Percentiles rank a stretch among this genome's conserved stretches.
These are phyloP conservation scores for Neurospora sp. DNA, from an alignment of 495 filamentous ascomycete species.

Conservation along the genomic window DNA sequence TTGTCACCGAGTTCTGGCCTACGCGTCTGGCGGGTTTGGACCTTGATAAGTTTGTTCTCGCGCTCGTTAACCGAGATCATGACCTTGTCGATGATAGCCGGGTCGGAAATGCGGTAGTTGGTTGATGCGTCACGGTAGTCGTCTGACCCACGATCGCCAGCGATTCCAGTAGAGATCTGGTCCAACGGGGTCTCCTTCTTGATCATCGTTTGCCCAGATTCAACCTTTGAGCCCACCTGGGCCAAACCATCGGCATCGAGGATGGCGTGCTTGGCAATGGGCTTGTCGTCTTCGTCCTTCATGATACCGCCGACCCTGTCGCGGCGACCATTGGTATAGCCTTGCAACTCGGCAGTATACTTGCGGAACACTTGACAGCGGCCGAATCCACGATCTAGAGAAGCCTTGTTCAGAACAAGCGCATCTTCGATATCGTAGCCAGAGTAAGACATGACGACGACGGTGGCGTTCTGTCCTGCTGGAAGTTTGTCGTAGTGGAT, in stretches of 20 bases:
- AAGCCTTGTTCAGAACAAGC: constrained; percentile 91
- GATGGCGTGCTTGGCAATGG: constrained; percentile 61
- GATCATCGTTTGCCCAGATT: constrained; percentile 69
- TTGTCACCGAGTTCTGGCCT: constrained; percentile 94
- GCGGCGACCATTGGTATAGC: constrained; percentile 67
- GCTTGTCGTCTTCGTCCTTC: constrained; percentile 39
- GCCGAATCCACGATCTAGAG: constrained; percentile 86
- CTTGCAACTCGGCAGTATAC: constrained; percentile 65
- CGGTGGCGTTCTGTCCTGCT: constrained; percentile 90
- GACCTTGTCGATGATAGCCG: constrained; percentile 86
- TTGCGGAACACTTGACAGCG: constrained; percentile 93
- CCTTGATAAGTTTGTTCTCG: constrained; percentile 74
- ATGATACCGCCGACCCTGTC: constrained; percentile 61
- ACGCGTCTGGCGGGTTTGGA: constrained; percentile 85
- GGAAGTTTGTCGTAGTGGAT: constrained; percentile 96
- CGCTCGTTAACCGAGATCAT: constrained; percentile 79
- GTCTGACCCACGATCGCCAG: constrained; percentile 51
- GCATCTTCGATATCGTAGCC: constrained; percentile 99
- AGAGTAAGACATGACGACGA: constrained; percentile 98
- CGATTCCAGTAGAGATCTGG: constrained; percentile 51
- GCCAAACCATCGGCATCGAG: constrained; percentile 76
- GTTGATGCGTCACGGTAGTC: constrained; percentile 59
- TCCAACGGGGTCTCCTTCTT: constrained; percentile 77
- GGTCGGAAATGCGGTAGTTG: constrained; percentile 76
- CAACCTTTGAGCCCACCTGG: constrained; percentile 66